Evolutionary conservation across 192 early-diverging fungal genomes (phyloP).

Genomic region (Chytriomyces sp.): DNA sequence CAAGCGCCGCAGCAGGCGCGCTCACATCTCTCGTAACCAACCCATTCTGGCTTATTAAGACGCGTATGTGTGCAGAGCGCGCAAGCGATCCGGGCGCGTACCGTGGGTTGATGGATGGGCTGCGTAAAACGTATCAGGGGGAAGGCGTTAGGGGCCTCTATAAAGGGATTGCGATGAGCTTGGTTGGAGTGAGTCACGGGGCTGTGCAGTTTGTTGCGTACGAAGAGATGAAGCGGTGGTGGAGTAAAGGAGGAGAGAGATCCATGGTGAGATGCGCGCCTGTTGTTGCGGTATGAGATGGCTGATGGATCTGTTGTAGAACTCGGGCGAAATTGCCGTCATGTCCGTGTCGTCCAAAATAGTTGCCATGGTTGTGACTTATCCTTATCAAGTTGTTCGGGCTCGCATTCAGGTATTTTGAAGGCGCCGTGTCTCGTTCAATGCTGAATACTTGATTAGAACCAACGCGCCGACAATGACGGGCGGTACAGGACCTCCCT

Average conservation of each 20-base stretch:
- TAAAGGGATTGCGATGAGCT: conserved; percentile 85
- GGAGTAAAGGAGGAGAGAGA: background rate
- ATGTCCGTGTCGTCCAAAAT: conserved; percentile 89
- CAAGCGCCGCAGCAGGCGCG: conserved; percentile 79
- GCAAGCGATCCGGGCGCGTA: conserved; percentile 50
- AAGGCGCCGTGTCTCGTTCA: background rate
- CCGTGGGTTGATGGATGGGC: conserved; percentile 53
- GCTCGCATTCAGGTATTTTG: conserved; percentile 81
- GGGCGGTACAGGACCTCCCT: conserved; percentile 44
- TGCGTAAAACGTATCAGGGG: conserved; percentile 71
- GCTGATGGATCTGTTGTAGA: conserved; percentile 7
- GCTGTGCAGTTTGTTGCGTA: conserved; percentile 98
- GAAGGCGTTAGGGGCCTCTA: conserved; percentile 88
- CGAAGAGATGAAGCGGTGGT: conserved; percentile 87
- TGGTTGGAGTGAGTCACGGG: conserved; percentile 94
- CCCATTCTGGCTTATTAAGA: conserved; percentile 98
- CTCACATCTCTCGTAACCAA: conserved; percentile 86
- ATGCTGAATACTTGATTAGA: conserved; percentile 10
- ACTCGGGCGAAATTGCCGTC: conserved; percentile 69
- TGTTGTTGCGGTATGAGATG: background rate
- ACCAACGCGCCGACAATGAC: conserved; percentile 44
- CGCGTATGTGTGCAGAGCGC: conserved; percentile 69
- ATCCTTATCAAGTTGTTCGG: conserved; percentile 90
- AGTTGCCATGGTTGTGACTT: conserved; percentile 83
- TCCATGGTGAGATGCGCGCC: conserved; percentile 18